Percentiles rank a stretch among this genome's conserved stretches.
Evolutionary conservation across 257 asterid genomes (phyloP).

Genomic region (Solanum ossicruentum): DNA sequence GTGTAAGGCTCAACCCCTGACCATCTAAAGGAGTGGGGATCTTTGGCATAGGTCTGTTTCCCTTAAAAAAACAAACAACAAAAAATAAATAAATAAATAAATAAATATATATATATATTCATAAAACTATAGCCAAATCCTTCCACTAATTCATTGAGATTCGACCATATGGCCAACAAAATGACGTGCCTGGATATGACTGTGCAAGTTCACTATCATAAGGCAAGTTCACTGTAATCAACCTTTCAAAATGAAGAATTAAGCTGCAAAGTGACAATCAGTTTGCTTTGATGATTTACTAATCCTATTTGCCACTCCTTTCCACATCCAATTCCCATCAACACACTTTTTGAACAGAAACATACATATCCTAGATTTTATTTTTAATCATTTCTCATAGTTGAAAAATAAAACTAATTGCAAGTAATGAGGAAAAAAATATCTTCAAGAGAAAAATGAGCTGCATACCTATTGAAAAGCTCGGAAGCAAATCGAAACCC

Average conservation of each 20-base stretch:
- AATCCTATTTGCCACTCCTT: neutral
- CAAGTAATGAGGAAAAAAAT: neutral
- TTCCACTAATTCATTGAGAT: neutral
- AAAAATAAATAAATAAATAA: no score
- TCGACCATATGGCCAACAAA: neutral
- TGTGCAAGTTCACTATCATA: neutral
- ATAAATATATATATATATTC: neutral
- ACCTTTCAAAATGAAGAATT: neutral
- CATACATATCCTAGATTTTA: no score
- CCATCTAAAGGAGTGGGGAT: no score
- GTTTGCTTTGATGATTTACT: neutral
- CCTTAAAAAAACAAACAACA: no score
- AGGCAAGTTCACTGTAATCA: neutral
- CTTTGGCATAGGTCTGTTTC: no score
- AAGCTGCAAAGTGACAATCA: neutral
- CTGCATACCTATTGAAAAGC: conserved; percentile 27
- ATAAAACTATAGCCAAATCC: neutral
- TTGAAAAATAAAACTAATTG: no score
- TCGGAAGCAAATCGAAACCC: conserved; percentile 39
- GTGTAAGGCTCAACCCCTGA: no score
- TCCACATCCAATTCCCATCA: neutral
- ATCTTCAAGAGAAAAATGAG: neutral
- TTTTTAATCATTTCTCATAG: no score
- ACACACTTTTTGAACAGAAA: neutral
- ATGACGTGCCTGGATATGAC: neutral